Evolutionary conservation across 1,284 basidiomycete genomes (phyloP), one percentile per base, ranked within the genome.

Genomic region (Erythrobasidium hasegawianum): DNA sequence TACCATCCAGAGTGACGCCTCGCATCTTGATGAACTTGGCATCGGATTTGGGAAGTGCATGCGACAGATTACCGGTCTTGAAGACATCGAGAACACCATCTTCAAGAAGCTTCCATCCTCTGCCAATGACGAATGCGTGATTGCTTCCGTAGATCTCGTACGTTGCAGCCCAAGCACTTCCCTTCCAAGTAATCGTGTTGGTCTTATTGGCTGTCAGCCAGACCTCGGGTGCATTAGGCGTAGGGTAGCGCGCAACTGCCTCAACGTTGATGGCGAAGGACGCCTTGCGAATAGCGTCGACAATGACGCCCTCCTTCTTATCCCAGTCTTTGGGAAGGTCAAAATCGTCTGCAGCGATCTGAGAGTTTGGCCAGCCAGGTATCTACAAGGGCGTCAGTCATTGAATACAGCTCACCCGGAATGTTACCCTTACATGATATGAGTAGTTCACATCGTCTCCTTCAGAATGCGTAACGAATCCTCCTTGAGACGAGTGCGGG

Each of bases 381-480:
- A 47, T 14, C 43, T 47, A 14, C 43, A 47, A 18, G 22, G 10
- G 10, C 40, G 40, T n/a, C 11, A n/a, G 10, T 41, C 10, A n/a
- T 11, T 41, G 40, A 41, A 41, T 11, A 10, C 40, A n/a, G n/a
- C 11, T 11, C 40, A 41, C 40, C 11, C n/a, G n/a, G 40, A 41
- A n/a, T 41, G 40, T 41, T 10, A 41, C 40, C 40, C 40, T 41
- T 47, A 71, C 60, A 54, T 73, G 70, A 64, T 75, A 75, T 2
- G 72, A 73, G 67, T 65, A 76, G 33, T 72, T 71, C 0, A 71
- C 72, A 53, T 73, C 59, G 0, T 72, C 75, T n/a, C 72, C 75
- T 50, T 76, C 75, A 2, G 72, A 69, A 33, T 76, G 75, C 16
- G 74, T 75, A 41, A 71, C 72, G 71, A 74, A 74, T 1, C 75